A percentile compares a stretch with the other conserved stretches of the same genome.
Evolutionary conservation across 306 rosid genomes (phyloP).

Genomic region (Corylus heterophylla): DNA sequence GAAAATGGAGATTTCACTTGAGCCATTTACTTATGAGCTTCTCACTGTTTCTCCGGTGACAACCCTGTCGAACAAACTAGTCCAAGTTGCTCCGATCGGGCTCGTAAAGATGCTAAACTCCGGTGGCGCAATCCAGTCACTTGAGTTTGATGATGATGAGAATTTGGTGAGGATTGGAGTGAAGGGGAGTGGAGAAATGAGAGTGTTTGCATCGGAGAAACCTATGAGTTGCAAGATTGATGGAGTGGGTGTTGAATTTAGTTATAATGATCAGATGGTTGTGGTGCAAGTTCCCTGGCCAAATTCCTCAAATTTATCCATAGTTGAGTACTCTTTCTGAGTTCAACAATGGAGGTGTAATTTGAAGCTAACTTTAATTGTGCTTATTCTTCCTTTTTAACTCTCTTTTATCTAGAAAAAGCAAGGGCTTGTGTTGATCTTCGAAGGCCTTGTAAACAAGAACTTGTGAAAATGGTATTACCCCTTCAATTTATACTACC

Average conservation of each 20-base stretch:
- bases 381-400: neutral
- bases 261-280: slow-evolving; percentile 46
- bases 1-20: slow-evolving; percentile 46
- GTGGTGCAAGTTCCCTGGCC: slow-evolving; percentile 55
- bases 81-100: slow-evolving; percentile 68
- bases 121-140: slow-evolving; percentile 55
- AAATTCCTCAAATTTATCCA: slow-evolving; percentile 31
- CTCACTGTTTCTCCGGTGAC: slow-evolving; percentile 51
- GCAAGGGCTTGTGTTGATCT: too few species aligned
- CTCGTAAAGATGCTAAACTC: slow-evolving; percentile 70
- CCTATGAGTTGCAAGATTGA: slow-evolving; percentile 52
- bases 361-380: too few species aligned
- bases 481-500: too few species aligned
- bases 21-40: slow-evolving; percentile 59
- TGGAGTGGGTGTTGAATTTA: slow-evolving; percentile 46
- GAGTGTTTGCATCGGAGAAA: slow-evolving; percentile 54
- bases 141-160: slow-evolving; percentile 43
- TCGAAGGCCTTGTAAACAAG: too few species aligned
- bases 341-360: too few species aligned
- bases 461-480: neutral
- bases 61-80: slow-evolving; percentile 20
- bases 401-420: too few species aligned
- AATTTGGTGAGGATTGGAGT: slow-evolving; percentile 40
- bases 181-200: slow-evolving; percentile 61
- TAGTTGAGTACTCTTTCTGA: slow-evolving; percentile 60